These are phyloP conservation scores for Crotalaria pallida DNA, from an alignment of 306 rosid species.

Conservation along the genomic window DNA sequence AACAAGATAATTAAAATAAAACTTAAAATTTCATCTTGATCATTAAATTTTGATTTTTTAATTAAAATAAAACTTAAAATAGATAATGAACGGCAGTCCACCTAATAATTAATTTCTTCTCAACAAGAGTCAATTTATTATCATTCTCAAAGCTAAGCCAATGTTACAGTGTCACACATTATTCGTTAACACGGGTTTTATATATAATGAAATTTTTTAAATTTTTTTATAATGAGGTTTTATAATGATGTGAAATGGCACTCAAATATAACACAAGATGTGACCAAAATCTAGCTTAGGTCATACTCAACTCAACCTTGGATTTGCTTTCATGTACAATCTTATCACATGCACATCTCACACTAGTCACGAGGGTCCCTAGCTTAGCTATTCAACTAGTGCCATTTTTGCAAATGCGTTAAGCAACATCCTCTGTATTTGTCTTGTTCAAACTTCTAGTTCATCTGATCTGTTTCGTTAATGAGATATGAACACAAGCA, in stretches of 20 bases:
- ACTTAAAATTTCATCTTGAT: too few relatives aligned
- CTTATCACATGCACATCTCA: conserved; percentile 26
- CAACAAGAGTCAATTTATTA: too few relatives aligned
- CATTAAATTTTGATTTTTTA: too few relatives aligned
- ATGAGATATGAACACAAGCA: not conserved
- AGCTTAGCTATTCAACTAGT: not conserved
- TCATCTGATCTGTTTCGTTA: not conserved
- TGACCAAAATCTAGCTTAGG: conserved; percentile 23
- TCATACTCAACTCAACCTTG: conserved; percentile 28
- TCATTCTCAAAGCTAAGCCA: too few relatives aligned
- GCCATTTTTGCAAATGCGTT: conserved; percentile 49
- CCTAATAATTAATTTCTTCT: too few relatives aligned
- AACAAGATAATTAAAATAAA: too few relatives aligned
- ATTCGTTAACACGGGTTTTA: too few relatives aligned
- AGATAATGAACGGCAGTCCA: too few relatives aligned
- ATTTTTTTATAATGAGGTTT: too few relatives aligned
- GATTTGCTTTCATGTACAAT: not conserved
- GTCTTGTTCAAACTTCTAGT: conserved; percentile 44
- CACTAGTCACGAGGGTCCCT: conserved; percentile 28
- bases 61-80: too few relatives aligned
- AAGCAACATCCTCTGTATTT: conserved; percentile 73
- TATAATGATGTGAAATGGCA: not conserved
- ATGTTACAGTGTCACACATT: too few relatives aligned
- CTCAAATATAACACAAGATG: not conserved
- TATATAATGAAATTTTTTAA: too few relatives aligned